Conservation (phyloP, 257 asterid genomes). For the Voacanga thouarsii region DNA sequence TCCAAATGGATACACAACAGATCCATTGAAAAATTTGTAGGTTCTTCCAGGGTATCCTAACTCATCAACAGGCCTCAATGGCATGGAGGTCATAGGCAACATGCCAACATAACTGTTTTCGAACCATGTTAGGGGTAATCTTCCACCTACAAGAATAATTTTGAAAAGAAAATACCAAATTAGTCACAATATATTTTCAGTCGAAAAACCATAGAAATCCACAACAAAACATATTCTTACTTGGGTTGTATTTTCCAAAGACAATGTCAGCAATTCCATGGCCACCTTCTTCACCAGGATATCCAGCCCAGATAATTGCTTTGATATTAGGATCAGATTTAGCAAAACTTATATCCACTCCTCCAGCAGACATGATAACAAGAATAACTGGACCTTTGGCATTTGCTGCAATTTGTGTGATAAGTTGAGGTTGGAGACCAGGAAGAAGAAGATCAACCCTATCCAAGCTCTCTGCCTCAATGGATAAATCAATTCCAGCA, state of each 20-base stretch:
- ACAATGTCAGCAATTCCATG: constrained; percentile 43
- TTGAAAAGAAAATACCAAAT: neutral
- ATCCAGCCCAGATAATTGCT: constrained; percentile 55
- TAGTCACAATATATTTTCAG: too few species aligned
- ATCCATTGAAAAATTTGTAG: constrained; percentile 42
- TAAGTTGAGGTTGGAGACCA: constrained; percentile 33
- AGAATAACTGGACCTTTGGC: constrained; percentile 41
- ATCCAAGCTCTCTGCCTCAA: constrained; percentile 45
- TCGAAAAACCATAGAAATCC: too few species aligned
- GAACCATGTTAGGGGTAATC: constrained; percentile 45
- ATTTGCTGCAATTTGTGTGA: constrained; percentile 26
- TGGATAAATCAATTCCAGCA: constrained; percentile 30
- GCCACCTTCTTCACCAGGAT: constrained; percentile 52
- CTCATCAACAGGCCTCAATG: constrained; percentile 25
- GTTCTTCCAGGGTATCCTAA: constrained; percentile 44
- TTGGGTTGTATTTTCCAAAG: constrained; percentile 45
- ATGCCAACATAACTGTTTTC: constrained; percentile 17
- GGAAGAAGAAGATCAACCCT: constrained; percentile 37
- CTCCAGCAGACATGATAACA: constrained; percentile 45
- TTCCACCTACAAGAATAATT: constrained; percentile 26
- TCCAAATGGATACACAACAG: constrained; percentile 39
- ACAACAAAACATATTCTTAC: neutral
- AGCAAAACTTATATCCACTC: constrained; percentile 41
- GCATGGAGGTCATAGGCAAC: constrained; percentile 37
- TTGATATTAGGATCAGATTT: constrained; percentile 18